These are phyloP conservation scores for Umbilicaria muhlenbergii DNA, from an alignment of 495 filamentous ascomycete genomes.

Conservation along the genomic window DNA sequence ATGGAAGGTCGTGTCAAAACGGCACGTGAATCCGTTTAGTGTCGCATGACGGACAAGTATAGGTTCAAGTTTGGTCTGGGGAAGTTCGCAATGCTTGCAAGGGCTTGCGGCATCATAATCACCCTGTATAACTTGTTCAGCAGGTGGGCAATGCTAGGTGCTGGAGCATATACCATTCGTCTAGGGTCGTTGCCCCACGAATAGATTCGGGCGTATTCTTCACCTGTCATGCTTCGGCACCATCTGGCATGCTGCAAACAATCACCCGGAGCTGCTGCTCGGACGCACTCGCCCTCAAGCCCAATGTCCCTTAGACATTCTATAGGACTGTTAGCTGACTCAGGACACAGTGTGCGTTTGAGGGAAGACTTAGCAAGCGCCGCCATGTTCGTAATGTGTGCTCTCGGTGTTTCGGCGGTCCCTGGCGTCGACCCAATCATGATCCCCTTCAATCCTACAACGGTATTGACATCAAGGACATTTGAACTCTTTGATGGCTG, in stretches of 20 bases:
- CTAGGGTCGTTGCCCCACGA: conserved; percentile 36
- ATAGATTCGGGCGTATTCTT: conserved; percentile 35
- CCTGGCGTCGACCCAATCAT: conserved; percentile 29
- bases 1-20: conserved; percentile 28
- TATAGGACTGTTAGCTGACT: conserved; percentile 10
- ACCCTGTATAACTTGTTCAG: conserved; percentile 17
- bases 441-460: conserved; percentile 29
- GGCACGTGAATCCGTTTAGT: conserved; percentile 23
- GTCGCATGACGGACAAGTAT: conserved; percentile 30
- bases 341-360: neutral
- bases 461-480: neutral
- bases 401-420: conserved; percentile 35
- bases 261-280: conserved; percentile 21
- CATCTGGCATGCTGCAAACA: conserved; percentile 35
- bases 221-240: conserved; percentile 36
- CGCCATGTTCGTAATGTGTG: conserved; percentile 39
- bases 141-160: neutral
- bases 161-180: conserved; percentile 15
- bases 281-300: conserved; percentile 27
- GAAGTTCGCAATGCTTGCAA: conserved; percentile 29
- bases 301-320: conserved; percentile 43
- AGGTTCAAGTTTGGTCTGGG: conserved; percentile 37
- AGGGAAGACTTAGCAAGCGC: conserved; percentile 20
- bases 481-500: neutral
- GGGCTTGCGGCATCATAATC: conserved; percentile 36